phyloP scores from a whole-genome alignment of 2,329 filamentous ascomycete species.

The Arthroderma sp. region DNA sequence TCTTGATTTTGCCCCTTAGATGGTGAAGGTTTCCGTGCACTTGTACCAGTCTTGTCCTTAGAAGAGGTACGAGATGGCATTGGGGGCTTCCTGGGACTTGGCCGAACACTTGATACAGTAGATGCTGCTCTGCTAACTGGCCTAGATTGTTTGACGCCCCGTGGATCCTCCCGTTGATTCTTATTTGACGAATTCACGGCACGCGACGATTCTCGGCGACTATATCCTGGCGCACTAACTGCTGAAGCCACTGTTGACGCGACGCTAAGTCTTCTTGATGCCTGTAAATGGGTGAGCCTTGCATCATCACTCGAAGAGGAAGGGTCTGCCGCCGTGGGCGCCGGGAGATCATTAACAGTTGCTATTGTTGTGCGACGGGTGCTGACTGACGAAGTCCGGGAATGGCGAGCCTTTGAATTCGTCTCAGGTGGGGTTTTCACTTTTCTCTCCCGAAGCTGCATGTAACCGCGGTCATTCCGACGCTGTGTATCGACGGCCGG shows the following conservation, averaged over 20 bases:
- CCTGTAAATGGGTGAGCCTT: constrained; percentile 3
- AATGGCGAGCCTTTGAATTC: constrained; percentile 40
- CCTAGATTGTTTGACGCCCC: neutral
- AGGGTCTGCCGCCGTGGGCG: constrained; percentile 14
- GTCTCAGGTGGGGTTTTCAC: constrained; percentile 33
- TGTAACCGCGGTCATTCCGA: constrained; percentile 43
- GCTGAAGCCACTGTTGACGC: constrained; percentile 16
- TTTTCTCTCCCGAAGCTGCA: constrained; percentile 63
- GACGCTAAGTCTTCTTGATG: constrained; percentile 19
- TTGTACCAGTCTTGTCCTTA: neutral
- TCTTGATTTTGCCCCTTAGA: neutral
- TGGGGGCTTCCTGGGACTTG: neutral
- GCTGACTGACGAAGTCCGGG: constrained; percentile 20
- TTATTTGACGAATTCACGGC: neutral
- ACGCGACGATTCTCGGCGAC: neutral
- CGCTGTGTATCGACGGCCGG: constrained; percentile 29
- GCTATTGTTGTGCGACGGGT: constrained; percentile 51
- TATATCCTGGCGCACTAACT: neutral
- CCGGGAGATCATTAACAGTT: constrained; percentile 35
- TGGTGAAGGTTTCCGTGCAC: neutral
- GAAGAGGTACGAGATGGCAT: neutral
- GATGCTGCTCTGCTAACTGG: neutral
- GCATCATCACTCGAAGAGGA: constrained; percentile 5
- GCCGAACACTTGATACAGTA: neutral
- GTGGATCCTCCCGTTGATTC: too few relatives aligned